Evolutionary conservation across 2,329 filamentous ascomycete genomes (phyloP), one percentile per base, ranked within the genome.

Genomic region (Cladophialophora psammophila): DNA sequence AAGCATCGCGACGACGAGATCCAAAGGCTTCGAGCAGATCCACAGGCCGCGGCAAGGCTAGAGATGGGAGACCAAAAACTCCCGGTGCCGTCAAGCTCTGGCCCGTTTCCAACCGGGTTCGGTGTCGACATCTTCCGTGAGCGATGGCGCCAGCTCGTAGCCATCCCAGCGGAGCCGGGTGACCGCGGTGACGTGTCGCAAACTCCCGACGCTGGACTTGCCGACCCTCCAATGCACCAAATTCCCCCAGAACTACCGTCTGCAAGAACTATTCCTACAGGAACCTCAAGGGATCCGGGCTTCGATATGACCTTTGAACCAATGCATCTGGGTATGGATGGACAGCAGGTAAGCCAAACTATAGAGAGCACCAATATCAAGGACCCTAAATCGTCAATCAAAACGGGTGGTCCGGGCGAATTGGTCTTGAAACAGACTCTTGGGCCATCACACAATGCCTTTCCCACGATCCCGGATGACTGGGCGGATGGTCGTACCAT

Each of bases 1-100:
- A 73, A 71, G 45, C 75, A 80, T 72, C 78, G 78, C 4, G 69
- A 74, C 18, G 62, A 69, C 0, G 78, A 80, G 60, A 38, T 80
- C 5, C 34, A 65, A 1, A 73, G 78, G 26, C 64, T 80, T 15
- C 66, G 72, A 18, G 61, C 52, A 5, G 69, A 80, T 70, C 62
- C 73, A 9, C 35, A 69, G n/a, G 75, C 71, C 45, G 75, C 58
- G 40, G 58, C 34, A 15, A 15, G 20, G 57, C 40, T 68, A 26
- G 66, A 68, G 36, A 36, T 54, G 13, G 62, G 58, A 53, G 62
- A 65, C 15, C n/a, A 32, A 20, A 58, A 62, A n/a, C 32, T 52
- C 12, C 66, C 56, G 18, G 10, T 72, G 1, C 78, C 77, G 1
- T 66, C 74, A 31, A 80, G 77, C 63, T 68, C 74, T 26, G 75